Evolutionary conservation across 192 early-diverging fungal species (phyloP).

Genomic region (Paraglomus occultum): DNA sequence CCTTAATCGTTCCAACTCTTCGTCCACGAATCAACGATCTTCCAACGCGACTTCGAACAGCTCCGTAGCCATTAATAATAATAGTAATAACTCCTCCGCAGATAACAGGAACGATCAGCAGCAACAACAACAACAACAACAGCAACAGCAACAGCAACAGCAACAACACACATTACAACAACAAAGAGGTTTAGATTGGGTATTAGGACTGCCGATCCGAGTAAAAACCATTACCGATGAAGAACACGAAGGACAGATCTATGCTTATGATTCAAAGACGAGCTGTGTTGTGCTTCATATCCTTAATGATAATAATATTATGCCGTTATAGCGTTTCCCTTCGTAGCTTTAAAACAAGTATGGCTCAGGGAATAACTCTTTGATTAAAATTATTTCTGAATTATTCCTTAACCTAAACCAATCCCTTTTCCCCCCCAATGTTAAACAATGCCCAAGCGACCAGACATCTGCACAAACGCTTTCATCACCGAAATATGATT

Average conservation of each 20-base stretch:
- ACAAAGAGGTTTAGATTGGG: slow-evolving; percentile 43
- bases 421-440: background rate
- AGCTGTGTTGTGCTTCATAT: slow-evolving; percentile 66
- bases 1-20: background rate
- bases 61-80: slow-evolving; percentile 1
- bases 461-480: slow-evolving; percentile 4
- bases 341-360: slow-evolving; percentile 1
- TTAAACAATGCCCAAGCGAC: slow-evolving; percentile 40
- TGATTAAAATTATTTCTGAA: background rate
- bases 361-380: background rate
- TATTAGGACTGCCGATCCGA: slow-evolving; percentile 48
- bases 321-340: background rate
- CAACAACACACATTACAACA: slow-evolving; percentile 11
- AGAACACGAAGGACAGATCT: slow-evolving; percentile 54
- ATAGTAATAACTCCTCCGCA: slow-evolving; percentile 23
- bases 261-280: slow-evolving; percentile 55
- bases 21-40: slow-evolving; percentile 22
- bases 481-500: slow-evolving; percentile 42
- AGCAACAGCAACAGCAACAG: background rate
- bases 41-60: slow-evolving; percentile 7
- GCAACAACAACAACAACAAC: background rate
- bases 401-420: background rate
- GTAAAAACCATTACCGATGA: slow-evolving; percentile 50
- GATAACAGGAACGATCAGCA: background rate
- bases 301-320: slow-evolving; percentile 43